Evolutionary conservation across 768 basidiomycete species (phyloP), one percentile per base, ranked within the genome.

Genomic region (Russula earlei): DNA sequence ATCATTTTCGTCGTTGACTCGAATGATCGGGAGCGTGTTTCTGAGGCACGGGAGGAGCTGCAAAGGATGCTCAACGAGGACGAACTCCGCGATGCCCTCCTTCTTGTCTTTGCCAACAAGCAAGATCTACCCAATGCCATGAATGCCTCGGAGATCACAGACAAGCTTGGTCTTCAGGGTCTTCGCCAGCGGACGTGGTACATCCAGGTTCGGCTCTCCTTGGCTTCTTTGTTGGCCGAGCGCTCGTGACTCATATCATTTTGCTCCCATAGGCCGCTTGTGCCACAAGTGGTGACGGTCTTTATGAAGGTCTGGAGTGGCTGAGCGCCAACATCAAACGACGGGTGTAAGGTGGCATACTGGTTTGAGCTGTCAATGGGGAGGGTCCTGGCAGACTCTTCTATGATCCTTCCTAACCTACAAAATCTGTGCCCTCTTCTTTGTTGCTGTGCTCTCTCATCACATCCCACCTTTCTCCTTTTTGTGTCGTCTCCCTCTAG

Each of bases 1-100:
- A 97, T 99, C 76, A 98, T 99, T 69, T 98, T 98, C 71, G 96
- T 99, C 48, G 94, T 98, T 58, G 96, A 99, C 71, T 99, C 96
- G 51, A 98, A 99, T 73, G 96, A 99, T 77, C 79, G 96, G 74
- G 96, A 99, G 74, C 96, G 96, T 87, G 88, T 99, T 62, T 87
- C 91, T 37, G 96, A 99, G 76, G 96, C 96, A 56, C 86, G 96
- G 60, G 96, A 98, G 76, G 96, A 99, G 74, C 83, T 99, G 53
- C 96, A 98, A 72, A 87, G 96, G 67, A 99, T 99, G 96, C 74
- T 99, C 71, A 97, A 96, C 73, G 96, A 99, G 72, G 96, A 98
- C 69, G 96, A 99, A 75, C 87, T 99, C 65, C 91, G 94, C 62
- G 93, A 97, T 72, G 95, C 95, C 50, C 87, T 97, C 66, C 87